Evolutionary conservation across 495 filamentous ascomycete species (phyloP).

Genomic region (Daldinia caldariorum): DNA sequence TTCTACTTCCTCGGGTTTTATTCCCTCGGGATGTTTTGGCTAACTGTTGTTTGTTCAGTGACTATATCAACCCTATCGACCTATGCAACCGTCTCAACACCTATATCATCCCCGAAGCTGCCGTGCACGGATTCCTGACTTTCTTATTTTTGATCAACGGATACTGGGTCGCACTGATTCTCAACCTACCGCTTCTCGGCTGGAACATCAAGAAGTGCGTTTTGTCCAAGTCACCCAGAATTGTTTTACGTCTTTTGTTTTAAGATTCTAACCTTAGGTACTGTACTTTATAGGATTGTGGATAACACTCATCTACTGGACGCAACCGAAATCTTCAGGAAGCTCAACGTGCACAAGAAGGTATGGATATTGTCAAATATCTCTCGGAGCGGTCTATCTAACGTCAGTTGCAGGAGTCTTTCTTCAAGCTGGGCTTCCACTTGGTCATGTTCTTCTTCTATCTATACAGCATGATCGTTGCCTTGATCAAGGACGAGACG

Average conservation of each 20-base stretch:
- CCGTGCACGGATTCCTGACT: conserved; percentile 94
- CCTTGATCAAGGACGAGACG: conserved; percentile 93
- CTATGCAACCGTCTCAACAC: conserved; percentile 99
- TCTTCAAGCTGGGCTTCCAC: conserved; percentile 99
- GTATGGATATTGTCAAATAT: conserved; percentile 55
- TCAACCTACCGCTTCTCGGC: conserved; percentile 90
- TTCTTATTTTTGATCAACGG: conserved; percentile 97
- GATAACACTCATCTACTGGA: conserved; percentile 97
- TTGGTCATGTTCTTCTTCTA: conserved; percentile 99
- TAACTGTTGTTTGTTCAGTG: conserved; percentile 63
- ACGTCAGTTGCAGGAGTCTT: conserved; percentile 78
- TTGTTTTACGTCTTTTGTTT: neutral
- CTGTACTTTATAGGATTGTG: conserved; percentile 77
- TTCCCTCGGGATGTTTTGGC: conserved; percentile 17
- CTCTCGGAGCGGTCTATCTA: neutral
- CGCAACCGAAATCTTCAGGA: conserved; percentile 99
- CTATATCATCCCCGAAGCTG: conserved; percentile 99
- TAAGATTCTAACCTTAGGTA: conserved; percentile 43
- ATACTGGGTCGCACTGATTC: conserved; percentile 92
- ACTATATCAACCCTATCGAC: conserved; percentile 99
- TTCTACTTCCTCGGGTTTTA: neutral
- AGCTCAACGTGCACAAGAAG: conserved; percentile 99
- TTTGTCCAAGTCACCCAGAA: neutral
- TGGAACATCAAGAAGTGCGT: conserved; percentile 98
- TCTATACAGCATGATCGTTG: conserved; percentile 99